Conservation (phyloP, 306 rosid species). For the Ochetophila trinervis region DNA sequence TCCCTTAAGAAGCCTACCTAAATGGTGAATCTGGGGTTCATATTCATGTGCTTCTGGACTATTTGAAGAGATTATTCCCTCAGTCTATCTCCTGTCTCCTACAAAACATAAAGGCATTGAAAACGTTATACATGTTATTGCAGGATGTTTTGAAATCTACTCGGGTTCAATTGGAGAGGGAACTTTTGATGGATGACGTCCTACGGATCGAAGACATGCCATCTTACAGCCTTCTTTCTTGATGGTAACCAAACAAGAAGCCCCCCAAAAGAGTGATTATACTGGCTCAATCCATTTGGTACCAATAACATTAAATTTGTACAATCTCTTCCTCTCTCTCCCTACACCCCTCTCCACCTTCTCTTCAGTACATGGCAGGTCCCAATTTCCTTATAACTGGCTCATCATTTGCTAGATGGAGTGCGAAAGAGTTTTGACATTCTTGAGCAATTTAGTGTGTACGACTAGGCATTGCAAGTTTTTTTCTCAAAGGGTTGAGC, state of each 20-base stretch:
- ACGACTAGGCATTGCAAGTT: conserved; percentile 3
- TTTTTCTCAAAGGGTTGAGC: not conserved
- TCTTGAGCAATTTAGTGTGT: not conserved
- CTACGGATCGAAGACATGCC: conserved; percentile 90
- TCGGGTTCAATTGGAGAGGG: conserved; percentile 73
- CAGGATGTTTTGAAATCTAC: conserved; percentile 76
- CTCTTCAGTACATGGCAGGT: conserved; percentile 11
- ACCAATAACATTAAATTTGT: conserved; percentile 9
- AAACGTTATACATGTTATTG: conserved; percentile 2
- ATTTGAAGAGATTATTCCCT: not conserved
- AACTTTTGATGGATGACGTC: conserved; percentile 73
- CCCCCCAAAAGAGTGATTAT: not conserved
- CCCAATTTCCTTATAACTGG: conserved; percentile 6
- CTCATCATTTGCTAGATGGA: not conserved
- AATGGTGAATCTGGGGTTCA: not conserved
- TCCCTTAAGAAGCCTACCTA: too few species aligned
- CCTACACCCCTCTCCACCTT: not conserved
- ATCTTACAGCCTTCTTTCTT: conserved; percentile 68
- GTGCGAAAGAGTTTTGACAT: not conserved
- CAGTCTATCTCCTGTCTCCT: not conserved
- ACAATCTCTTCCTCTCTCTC: conserved; percentile 12
- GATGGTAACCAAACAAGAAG: conserved; percentile 24
- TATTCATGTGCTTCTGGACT: too few species aligned
- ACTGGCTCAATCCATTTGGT: not conserved
- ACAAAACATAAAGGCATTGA: not conserved